phyloP scores from a whole-genome alignment of 306 rosid genomes.

The Pyrus pyrifolia region DNA sequence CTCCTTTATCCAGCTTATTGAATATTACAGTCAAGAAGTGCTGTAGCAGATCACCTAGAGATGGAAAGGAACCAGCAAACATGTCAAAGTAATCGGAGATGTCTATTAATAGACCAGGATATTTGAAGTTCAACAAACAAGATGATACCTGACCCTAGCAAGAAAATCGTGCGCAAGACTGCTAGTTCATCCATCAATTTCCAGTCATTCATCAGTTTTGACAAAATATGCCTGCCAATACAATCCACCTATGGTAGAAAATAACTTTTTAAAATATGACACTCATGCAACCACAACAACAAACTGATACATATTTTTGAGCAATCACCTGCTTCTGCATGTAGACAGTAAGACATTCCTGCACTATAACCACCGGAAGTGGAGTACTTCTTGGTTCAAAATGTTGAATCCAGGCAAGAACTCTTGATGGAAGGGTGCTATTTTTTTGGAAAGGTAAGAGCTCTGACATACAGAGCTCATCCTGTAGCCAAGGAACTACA shows the following conservation, averaged over 20 bases:
- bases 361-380: conserved; percentile 74
- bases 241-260: conserved; percentile 64
- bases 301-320: conserved; percentile 17
- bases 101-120: conserved; percentile 2
- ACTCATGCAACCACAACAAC: neutral
- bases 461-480: conserved; percentile 63
- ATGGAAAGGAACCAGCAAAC: conserved; percentile 10
- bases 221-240: conserved; percentile 71
- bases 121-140: neutral
- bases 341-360: conserved; percentile 71
- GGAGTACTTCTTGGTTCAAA: conserved; percentile 62
- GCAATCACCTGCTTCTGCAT: conserved; percentile 70
- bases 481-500: conserved; percentile 49
- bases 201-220: conserved; percentile 91
- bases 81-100: conserved; percentile 19
- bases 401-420: conserved; percentile 79
- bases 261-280: conserved; percentile 8
- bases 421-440: conserved; percentile 83
- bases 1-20: conserved; percentile 83
- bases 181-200: conserved; percentile 95
- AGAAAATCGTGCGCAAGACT: conserved; percentile 86
- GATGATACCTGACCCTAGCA: conserved; percentile 89
- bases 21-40: conserved; percentile 85
- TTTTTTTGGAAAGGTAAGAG: conserved; percentile 93
- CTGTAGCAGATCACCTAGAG: conserved; percentile 90